These are phyloP conservation scores for Cryptococcus depauperatus DNA, from an alignment of 1,284 basidiomycete species.

Conservation along the genomic window DNA sequence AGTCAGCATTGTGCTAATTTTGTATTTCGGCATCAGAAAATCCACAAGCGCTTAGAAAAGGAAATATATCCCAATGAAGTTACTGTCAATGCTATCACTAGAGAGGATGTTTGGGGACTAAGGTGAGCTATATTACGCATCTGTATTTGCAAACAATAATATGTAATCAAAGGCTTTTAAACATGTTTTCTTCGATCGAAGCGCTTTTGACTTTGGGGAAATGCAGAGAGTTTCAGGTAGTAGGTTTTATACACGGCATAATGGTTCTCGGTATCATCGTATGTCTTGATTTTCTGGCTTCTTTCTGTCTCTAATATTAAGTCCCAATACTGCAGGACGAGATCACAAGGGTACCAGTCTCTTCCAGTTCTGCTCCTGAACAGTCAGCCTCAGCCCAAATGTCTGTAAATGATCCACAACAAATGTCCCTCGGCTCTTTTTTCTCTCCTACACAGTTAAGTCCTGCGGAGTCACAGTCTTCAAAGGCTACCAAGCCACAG, in stretches of 20 bases:
- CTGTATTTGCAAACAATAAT: not conserved
- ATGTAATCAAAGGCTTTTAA: constrained; percentile 50
- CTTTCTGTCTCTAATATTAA: not conserved
- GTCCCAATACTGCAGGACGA: constrained; percentile 49
- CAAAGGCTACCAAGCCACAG: too few species aligned
- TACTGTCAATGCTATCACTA: constrained; percentile 48
- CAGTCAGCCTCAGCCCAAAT: constrained; percentile 15
- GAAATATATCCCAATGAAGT: constrained; percentile 61
- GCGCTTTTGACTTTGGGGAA: constrained; percentile 50
- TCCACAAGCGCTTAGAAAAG: constrained; percentile 71
- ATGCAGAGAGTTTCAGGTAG: constrained; percentile 64
- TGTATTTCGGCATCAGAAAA: too few species aligned
- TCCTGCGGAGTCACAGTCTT: too few species aligned
- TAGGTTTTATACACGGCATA: constrained; percentile 55
- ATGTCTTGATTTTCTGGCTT: constrained; percentile 19
- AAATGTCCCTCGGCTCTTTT: constrained; percentile 31
- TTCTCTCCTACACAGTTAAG: constrained; percentile 22
- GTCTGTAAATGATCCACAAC: constrained; percentile 15
- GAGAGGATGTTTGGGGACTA: constrained; percentile 66
- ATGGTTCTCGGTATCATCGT: constrained; percentile 61
- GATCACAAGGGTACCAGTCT: constrained; percentile 45
- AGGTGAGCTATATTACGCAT: constrained; percentile 48
- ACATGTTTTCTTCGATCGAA: constrained; percentile 55
- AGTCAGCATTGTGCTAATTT: too few species aligned
- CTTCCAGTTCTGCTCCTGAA: constrained; percentile 25